These are phyloP conservation scores for Cystobasidium pallidum DNA, from an alignment of 1,284 basidiomycete genomes.

Conservation along the genomic window DNA sequence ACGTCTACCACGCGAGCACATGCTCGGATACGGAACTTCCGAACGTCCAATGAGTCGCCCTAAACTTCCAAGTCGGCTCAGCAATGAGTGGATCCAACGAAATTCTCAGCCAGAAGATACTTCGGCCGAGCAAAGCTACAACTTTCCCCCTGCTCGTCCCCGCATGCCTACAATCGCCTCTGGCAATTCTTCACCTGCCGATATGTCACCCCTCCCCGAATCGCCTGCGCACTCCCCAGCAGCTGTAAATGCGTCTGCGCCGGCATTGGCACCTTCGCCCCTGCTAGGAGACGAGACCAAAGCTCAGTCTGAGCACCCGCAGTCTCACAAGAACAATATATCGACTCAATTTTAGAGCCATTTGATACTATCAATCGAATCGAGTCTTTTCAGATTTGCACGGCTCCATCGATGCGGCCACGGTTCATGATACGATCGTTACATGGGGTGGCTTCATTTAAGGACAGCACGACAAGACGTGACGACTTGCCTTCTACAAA, in stretches of 20 bases:
- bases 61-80: constrained; percentile 25
- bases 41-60: not conserved
- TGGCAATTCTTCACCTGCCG: not conserved
- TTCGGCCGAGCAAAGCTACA: not conserved
- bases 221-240: constrained; percentile 1
- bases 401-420: too few species aligned
- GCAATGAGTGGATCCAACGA: constrained; percentile 27
- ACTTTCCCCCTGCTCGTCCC: not conserved
- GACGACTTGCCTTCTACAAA: too few species aligned
- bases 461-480: too few species aligned
- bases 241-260: not conserved
- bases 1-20: constrained; percentile 15
- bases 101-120: not conserved
- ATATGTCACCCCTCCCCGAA: constrained; percentile 5
- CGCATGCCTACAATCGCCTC: constrained; percentile 6
- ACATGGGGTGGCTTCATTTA: too few species aligned
- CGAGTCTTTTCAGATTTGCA: too few species aligned
- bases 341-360: not conserved
- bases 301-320: not conserved
- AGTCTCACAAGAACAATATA: not conserved
- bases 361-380: not conserved
- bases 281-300: not conserved
- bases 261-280: not conserved
- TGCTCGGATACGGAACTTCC: constrained; percentile 12
- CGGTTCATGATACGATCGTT: too few species aligned